Evolutionary conservation across 495 filamentous ascomycete genomes (phyloP).

Genomic region (Lichenothelia convexa): DNA sequence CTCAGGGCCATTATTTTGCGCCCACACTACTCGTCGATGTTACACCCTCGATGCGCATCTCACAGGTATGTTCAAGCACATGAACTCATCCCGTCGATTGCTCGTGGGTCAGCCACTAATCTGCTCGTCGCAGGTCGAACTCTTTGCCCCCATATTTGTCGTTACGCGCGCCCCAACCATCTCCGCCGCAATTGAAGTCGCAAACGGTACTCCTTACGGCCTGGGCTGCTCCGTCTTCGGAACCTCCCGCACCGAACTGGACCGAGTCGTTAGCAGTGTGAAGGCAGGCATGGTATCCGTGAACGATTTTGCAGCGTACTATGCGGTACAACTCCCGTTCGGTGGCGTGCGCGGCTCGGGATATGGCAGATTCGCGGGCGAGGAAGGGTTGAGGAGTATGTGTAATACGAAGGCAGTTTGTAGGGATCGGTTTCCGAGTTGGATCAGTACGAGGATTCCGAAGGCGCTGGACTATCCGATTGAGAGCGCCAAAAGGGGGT

Average conservation of each 20-base stretch:
- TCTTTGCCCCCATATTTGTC: slow-evolving; percentile 80
- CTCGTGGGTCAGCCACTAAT: no score
- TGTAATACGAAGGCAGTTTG: slow-evolving; percentile 80
- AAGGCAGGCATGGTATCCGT: slow-evolving; percentile 78
- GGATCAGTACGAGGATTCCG: slow-evolving; percentile 62
- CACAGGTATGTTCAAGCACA: no score
- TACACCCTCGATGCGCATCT: slow-evolving; percentile 42
- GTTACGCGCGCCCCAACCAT: slow-evolving; percentile 52
- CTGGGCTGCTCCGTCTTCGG: slow-evolving; percentile 50
- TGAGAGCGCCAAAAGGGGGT: slow-evolving; percentile 29
- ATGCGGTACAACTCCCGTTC: slow-evolving; percentile 85
- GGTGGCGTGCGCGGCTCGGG: slow-evolving; percentile 74
- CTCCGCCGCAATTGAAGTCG: slow-evolving; percentile 13
- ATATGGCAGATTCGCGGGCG: slow-evolving; percentile 84
- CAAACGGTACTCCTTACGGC: slow-evolving; percentile 20
- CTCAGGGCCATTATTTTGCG: slow-evolving; percentile 72
- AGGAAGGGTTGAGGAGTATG: slow-evolving; percentile 66
- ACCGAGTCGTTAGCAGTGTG: slow-evolving; percentile 44
- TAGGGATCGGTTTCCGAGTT: slow-evolving; percentile 42
- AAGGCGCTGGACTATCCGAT: slow-evolving; percentile 65
- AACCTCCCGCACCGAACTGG: slow-evolving; percentile 27
- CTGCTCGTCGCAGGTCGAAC: slow-evolving; percentile 68
- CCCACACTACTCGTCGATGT: slow-evolving; percentile 85
- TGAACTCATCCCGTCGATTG: no score
- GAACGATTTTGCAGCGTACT: slow-evolving; percentile 87